phyloP scores from a whole-genome alignment of 495 filamentous ascomycete species.

The Trichoderma parareesei region DNA sequence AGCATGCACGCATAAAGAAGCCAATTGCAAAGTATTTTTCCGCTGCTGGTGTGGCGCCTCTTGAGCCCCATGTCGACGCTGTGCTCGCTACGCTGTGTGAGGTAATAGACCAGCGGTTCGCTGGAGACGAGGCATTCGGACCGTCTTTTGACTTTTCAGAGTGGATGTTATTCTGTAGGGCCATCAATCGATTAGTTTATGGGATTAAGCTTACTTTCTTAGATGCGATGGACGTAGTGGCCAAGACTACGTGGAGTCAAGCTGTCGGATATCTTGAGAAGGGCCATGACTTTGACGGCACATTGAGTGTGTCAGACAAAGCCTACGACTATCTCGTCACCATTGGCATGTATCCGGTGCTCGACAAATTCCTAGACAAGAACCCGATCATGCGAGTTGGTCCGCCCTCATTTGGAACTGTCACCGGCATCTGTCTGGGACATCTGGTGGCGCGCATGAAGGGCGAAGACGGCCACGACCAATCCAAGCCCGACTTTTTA shows the following conservation, averaged over 20 bases:
- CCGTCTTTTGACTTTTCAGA: slow-evolving; percentile 17
- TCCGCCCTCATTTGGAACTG: slow-evolving; percentile 33
- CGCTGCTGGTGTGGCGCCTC: slow-evolving; percentile 19
- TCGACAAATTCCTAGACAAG: slow-evolving; percentile 38
- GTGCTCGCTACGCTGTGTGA: slow-evolving; percentile 17
- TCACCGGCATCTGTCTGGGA: slow-evolving; percentile 42
- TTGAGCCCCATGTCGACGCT: slow-evolving; percentile 28
- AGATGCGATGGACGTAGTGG: slow-evolving; percentile 48
- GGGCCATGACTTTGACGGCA: slow-evolving; percentile 48
- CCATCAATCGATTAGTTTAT: background rate
- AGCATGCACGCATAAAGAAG: slow-evolving; percentile 24
- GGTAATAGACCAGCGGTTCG: slow-evolving; percentile 17
- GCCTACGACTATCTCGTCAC: slow-evolving; percentile 48
- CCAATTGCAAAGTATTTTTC: slow-evolving; percentile 32
- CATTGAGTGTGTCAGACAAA: slow-evolving; percentile 45
- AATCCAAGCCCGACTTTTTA: slow-evolving; percentile 20
- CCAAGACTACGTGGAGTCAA: slow-evolving; percentile 56
- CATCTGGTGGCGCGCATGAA: slow-evolving; percentile 27
- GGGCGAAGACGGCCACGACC: slow-evolving; percentile 13
- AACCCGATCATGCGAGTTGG: slow-evolving; percentile 24
- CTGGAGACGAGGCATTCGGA: background rate
- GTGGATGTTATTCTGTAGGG: slow-evolving; percentile 21
- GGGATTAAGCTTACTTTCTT: slow-evolving; percentile 29
- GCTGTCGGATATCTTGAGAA: slow-evolving; percentile 55
- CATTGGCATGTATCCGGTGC: slow-evolving; percentile 42